phyloP scores from a whole-genome alignment of 2,329 filamentous ascomycete species.

The Chrysosporium queenslandicum region DNA sequence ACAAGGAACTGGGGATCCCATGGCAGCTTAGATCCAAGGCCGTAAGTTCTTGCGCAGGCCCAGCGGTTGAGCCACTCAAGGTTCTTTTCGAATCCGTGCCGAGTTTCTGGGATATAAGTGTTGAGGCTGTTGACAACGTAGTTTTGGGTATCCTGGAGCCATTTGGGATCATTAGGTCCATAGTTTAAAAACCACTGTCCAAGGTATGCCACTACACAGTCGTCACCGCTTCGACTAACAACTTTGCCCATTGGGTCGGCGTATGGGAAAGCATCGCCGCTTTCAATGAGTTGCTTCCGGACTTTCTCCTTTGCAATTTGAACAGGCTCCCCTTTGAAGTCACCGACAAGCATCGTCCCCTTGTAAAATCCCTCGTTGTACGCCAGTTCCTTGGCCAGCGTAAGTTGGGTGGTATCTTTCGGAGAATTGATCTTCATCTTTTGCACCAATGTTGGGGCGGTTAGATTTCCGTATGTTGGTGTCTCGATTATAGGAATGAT shows the following conservation, averaged over 20 bases:
- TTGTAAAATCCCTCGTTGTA: slow-evolving; percentile 99
- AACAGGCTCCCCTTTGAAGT: slow-evolving; percentile 79
- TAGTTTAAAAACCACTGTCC: slow-evolving; percentile 99
- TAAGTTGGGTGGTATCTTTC: slow-evolving; percentile 83
- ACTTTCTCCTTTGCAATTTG: slow-evolving; percentile 81
- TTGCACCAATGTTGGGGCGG: slow-evolving; percentile 74
- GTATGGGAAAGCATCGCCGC: slow-evolving; percentile 75
- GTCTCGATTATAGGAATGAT: slow-evolving; percentile 85
- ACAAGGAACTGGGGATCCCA: slow-evolving; percentile 90
- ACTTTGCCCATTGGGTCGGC: slow-evolving; percentile 88
- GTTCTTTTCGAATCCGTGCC: slow-evolving; percentile 71
- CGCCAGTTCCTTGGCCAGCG: slow-evolving; percentile 87
- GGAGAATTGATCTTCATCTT: slow-evolving; percentile 93
- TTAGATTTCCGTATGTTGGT: slow-evolving; percentile 74
- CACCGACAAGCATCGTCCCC: slow-evolving; percentile 76
- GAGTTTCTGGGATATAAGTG: slow-evolving; percentile 67
- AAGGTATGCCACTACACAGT: slow-evolving; percentile 84
- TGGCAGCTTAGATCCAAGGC: slow-evolving; percentile 84
- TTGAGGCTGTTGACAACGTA: slow-evolving; percentile 66
- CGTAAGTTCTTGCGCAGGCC: slow-evolving; percentile 87
- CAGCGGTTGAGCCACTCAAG: slow-evolving; percentile 90
- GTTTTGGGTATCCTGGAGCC: slow-evolving; percentile 65
- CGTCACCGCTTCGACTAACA: slow-evolving; percentile 77
- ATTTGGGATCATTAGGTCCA: slow-evolving; percentile 67
- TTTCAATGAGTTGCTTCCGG: slow-evolving; percentile 63